A percentile compares a stretch with the other conserved stretches of the same genome.
These are phyloP conservation scores for Candida ficus DNA, from an alignment of 805 yeast genomes.

Conservation along the genomic window DNA sequence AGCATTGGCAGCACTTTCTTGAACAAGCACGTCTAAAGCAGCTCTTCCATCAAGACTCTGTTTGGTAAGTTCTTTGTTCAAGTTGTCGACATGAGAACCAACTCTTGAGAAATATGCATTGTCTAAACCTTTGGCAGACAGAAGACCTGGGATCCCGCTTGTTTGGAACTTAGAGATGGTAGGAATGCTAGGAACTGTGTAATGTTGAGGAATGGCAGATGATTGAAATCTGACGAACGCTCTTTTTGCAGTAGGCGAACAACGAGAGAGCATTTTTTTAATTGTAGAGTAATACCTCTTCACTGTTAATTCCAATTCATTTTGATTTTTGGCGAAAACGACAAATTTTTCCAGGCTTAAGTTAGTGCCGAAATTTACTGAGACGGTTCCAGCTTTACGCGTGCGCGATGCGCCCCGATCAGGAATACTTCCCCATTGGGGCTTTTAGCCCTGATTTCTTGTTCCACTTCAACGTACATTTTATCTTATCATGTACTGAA, in stretches of 20 bases:
- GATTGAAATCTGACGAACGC: slow-evolving; percentile 6
- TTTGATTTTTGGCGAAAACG: neutral
- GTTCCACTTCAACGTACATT: neutral
- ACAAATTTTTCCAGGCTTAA: slow-evolving; percentile 5
- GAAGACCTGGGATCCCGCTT: slow-evolving; percentile 44
- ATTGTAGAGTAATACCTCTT: neutral
- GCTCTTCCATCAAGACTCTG: slow-evolving; percentile 23
- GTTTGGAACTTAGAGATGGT: slow-evolving; percentile 16
- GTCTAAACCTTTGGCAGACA: slow-evolving; percentile 41
- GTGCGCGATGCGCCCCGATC: neutral
- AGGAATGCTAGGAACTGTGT: slow-evolving; percentile 10
- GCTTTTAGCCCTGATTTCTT: slow-evolving; percentile 4
- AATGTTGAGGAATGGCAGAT: slow-evolving; percentile 12
- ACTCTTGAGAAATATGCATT: slow-evolving; percentile 48
- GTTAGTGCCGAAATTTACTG: slow-evolving; percentile 20
- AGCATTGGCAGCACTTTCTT: slow-evolving; percentile 25
- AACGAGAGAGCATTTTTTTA: slow-evolving; percentile 2
- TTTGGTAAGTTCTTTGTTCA: slow-evolving; percentile 31
- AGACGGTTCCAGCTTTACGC: slow-evolving; percentile 1
- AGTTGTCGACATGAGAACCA: slow-evolving; percentile 30
- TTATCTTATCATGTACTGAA: neutral
- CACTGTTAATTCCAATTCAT: neutral
- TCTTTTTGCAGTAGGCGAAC: neutral
- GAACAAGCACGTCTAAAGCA: slow-evolving; percentile 19
- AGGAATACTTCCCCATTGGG: slow-evolving; percentile 7